phyloP scores from a whole-genome alignment of 176 grass and related monocot species.

The Zoysia pacifica region DNA sequence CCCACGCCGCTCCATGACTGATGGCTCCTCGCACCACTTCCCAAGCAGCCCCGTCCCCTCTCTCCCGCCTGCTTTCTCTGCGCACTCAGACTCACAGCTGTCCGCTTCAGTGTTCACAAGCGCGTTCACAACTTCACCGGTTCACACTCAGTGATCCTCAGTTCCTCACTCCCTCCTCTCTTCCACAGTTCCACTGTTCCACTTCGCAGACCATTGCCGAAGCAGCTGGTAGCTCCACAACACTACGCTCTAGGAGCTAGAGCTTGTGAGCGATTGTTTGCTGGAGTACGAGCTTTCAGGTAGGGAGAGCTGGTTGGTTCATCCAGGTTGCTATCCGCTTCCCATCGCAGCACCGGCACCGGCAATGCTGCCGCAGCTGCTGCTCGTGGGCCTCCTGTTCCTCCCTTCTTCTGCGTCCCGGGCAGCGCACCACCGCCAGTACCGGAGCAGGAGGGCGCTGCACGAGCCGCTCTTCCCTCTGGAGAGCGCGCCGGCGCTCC shows the following conservation, averaged over 20 bases:
- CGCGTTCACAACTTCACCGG: neutral
- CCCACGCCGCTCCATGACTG: neutral
- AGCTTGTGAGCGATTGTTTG: neutral
- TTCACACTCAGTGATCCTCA: too few relatives aligned
- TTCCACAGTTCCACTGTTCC: neutral
- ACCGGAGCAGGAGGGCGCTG: conserved; percentile 43
- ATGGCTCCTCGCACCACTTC: conserved; percentile 15
- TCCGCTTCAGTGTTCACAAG: conserved; percentile 28
- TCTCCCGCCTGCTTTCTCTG: neutral
- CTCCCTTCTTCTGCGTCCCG: conserved; percentile 13
- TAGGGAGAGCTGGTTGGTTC: neutral
- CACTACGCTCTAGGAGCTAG: neutral
- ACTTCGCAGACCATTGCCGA: neutral
- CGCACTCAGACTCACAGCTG: conserved; percentile 31
- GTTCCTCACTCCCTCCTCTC: neutral
- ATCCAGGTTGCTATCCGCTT: neutral
- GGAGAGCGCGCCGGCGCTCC: conserved; percentile 40
- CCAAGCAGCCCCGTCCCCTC: neutral
- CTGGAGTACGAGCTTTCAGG: neutral
- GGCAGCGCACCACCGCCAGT: conserved; percentile 8
- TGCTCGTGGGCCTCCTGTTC: conserved; percentile 43
- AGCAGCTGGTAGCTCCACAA: neutral
- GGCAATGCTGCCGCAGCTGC: conserved; percentile 37
- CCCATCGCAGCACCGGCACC: conserved; percentile 5
- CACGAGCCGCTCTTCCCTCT: conserved; percentile 63